Evolutionary conservation across 139 green algal species (phyloP), one percentile per base, ranked within the genome.

Genomic region (Coelastrella sp.): DNA sequence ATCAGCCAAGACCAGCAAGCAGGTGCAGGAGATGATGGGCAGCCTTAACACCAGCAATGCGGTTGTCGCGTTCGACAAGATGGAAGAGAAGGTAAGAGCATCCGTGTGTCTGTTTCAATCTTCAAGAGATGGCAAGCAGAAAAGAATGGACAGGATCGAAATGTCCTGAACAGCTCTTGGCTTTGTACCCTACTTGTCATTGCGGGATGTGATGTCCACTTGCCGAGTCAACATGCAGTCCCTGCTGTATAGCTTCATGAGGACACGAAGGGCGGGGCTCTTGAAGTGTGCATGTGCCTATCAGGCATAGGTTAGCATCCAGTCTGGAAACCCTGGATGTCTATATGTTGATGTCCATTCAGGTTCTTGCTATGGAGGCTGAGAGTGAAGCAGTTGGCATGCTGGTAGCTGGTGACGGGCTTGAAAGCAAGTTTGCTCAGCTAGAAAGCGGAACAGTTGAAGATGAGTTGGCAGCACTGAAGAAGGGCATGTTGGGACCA

Each of bases 41-140:
- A 88, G 89, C 21, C 88, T 99, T 37, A 94, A 93, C 91, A 98
- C 95, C 62, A 96, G 88, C 91, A 98, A 90, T 85, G 89, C 95
- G 0, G 83, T 98, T 17, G 93, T 92, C 8, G 97, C 97, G 2
- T 99, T 99, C 87, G 97, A 99, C 76, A 95, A 94, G 77, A 99
- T 99, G 97, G 97, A 99, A 91, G 97, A 99, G 90, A 99, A 99
- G 92, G 96, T 99, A 72, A 6, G 86, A 19, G 38, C 41, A 27
- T 5, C 0, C 11, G 15, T 57, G 45, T 57, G 45, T 0, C 45
- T 23, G 45, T 9, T 13, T 13, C n/a, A n/a, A n/a, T n/a, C n/a
- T n/a, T n/a, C 45, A 0, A 57, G 45, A 13, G 11, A 57, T 23
- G 15, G 45, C 45, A 57, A 13, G 45, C 45, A 57, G 45, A 13